Base-by-base conservation (phyloP, 805 yeast species). In the Wickerhamiella lipophila region DNA sequence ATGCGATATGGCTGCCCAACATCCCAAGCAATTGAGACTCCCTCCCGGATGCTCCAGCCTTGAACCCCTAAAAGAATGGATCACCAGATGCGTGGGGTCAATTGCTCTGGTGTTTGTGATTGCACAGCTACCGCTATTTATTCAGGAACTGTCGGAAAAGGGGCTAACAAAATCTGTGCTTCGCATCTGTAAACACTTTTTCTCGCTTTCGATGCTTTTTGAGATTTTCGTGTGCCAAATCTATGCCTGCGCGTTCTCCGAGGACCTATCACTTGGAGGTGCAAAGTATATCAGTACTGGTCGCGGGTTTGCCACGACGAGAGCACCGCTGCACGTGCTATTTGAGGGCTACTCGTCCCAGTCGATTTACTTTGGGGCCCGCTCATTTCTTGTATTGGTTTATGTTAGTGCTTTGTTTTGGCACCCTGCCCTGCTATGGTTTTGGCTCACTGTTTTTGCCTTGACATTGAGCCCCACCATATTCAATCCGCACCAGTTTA, bases 401-500 rank as follows among this genome's bases (percentile, higher is more conserved):
- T 79, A 75, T 56, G 70, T 78, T 36, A 73, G 84, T 2, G 57
- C 77, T 12, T 66, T 77, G 0, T 75, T 79, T 73, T 83, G 88
- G 87, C 74, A 82, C 70, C 79, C 92, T 22, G 81, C 95, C 41
- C 72, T 86, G 55, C 68, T 87, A 50, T 87, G 95, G 95, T 87
- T 87, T 75, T 87, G 96, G 96, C 80, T 87, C 50, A 81, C 94
- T 12, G 72, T 84, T 54, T 74, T 86, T 25, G 79, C 96, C 1
- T 72, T 88, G 61, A 74, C 85, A 70, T 75, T 85, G 58, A 78
- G 95, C 46, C 96, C 96, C 58, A 82, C 84, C 61, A 63, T 87
- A 46, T 87, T 83, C 77, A 87, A 87, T 67, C 96, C 96, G 30
- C 95, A 87, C 69, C 96, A 87, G 70, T 87, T 86, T 64, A 76